phyloP scores from a whole-genome alignment of 306 rosid genomes.

The Dryas octopetala region DNA sequence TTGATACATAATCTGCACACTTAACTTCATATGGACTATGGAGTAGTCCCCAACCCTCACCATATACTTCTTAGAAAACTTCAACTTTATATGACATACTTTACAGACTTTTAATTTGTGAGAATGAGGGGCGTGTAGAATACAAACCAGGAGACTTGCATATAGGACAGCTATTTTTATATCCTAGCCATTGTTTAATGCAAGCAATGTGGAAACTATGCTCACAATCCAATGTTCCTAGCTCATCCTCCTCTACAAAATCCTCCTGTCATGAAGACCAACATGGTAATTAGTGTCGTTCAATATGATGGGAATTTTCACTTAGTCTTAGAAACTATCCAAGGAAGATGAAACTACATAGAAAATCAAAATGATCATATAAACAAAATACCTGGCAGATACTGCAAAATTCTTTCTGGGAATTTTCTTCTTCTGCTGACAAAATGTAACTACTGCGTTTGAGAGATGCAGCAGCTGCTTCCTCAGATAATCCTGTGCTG shows the following conservation, averaged over 20 bases:
- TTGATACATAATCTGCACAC: background rate
- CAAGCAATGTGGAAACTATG: slow-evolving; percentile 27
- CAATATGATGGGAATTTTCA: background rate
- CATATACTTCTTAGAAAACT: background rate
- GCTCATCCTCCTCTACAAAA: slow-evolving; percentile 21
- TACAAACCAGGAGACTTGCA: slow-evolving; percentile 22
- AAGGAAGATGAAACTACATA: background rate
- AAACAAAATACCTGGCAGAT: slow-evolving; percentile 17
- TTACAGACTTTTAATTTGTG: background rate
- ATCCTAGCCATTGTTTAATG: slow-evolving; percentile 31
- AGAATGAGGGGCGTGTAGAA: background rate
- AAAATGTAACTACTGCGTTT: slow-evolving; percentile 12
- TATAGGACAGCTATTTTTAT: slow-evolving; percentile 14
- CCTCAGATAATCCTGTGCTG: slow-evolving; percentile 30
- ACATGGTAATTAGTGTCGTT: background rate
- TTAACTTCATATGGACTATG: background rate
- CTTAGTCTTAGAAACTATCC: background rate
- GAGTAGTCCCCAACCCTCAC: background rate
- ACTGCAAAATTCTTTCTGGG: slow-evolving; percentile 21
- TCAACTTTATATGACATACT: background rate
- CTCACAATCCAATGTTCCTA: slow-evolving; percentile 23
- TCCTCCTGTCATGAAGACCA: slow-evolving; percentile 16
- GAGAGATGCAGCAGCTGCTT: slow-evolving; percentile 17
- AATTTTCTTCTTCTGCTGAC: slow-evolving; percentile 8
- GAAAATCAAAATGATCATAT: background rate